A percentile compares a stretch with the other conserved stretches of the same genome.
Evolutionary conservation across 1,284 basidiomycete species (phyloP).

Genomic region (Apiotrichum veenhuisii): DNA sequence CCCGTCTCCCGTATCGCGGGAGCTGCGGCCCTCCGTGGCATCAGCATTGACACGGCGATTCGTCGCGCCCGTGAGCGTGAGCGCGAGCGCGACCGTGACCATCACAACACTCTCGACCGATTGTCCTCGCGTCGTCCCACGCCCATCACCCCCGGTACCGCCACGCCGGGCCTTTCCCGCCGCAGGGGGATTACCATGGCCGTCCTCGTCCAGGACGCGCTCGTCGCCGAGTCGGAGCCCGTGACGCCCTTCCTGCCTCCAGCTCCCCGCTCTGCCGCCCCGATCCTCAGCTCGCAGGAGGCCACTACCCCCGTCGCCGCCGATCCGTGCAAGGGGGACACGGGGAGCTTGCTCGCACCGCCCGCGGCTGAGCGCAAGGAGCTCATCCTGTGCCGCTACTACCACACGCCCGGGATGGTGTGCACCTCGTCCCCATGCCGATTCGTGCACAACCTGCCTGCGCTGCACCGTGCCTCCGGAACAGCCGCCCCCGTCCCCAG

Average conservation of each 20-base stretch:
- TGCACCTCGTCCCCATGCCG: conserved; percentile 51
- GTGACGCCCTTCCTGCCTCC: conserved; percentile 24
- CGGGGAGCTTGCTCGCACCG: neutral
- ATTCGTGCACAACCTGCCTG: conserved; percentile 44
- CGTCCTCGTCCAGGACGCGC: conserved; percentile 31
- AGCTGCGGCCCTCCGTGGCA: neutral
- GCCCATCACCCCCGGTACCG: neutral
- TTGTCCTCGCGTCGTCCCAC: neutral
- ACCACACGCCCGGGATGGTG: conserved; percentile 46
- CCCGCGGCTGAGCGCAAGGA: conserved; percentile 17
- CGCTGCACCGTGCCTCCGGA: neutral
- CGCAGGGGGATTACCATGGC: conserved; percentile 39
- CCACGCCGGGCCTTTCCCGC: conserved; percentile 10
- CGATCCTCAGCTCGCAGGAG: neutral
- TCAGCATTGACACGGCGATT: neutral
- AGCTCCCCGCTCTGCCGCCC: neutral
- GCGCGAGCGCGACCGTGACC: neutral
- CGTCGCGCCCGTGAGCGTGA: neutral
- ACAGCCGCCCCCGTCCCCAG: neutral
- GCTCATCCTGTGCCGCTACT: conserved; percentile 49
- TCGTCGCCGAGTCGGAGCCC: conserved; percentile 31
- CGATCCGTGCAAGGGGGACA: neutral
- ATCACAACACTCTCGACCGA: neutral
- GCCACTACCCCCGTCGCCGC: neutral
- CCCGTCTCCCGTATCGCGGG: neutral